Evolutionary conservation across 2,329 filamentous ascomycete genomes (phyloP).

Genomic region (Lachnellula subtilissima): DNA sequence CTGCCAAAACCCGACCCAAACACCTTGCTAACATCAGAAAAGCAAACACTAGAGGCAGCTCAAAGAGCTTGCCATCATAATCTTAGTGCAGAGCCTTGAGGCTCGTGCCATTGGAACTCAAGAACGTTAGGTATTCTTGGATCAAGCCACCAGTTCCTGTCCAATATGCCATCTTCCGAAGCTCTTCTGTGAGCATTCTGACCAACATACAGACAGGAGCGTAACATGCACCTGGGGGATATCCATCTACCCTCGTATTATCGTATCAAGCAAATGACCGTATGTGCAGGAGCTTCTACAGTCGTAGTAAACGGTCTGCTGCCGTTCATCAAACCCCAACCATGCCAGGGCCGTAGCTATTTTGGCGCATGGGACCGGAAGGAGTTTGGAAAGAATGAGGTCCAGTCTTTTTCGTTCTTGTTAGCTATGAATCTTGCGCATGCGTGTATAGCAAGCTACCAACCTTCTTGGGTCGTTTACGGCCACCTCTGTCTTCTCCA

Average conservation of each 20-base stretch:
- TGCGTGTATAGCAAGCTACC: slow-evolving; percentile 21
- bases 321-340: slow-evolving; percentile 43
- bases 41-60: slow-evolving; percentile 11
- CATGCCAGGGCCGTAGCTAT: slow-evolving; percentile 54
- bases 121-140: neutral
- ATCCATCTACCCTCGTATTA: neutral
- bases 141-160: neutral
- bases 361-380: slow-evolving; percentile 23
- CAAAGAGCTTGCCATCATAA: slow-evolving; percentile 4
- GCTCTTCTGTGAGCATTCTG: slow-evolving; percentile 5
- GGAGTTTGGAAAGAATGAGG: slow-evolving; percentile 24
- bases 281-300: neutral
- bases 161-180: slow-evolving; percentile 9
- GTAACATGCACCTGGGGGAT: neutral
- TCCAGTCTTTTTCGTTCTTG: slow-evolving; percentile 20
- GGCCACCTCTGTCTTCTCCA: slow-evolving; percentile 53
- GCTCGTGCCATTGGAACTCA: neutral
- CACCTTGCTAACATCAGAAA: slow-evolving; percentile 11
- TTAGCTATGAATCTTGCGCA: slow-evolving; percentile 20
- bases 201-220: neutral
- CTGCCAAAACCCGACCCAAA: neutral
- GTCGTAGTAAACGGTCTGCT: neutral
- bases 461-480: slow-evolving; percentile 65
- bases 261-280: neutral
- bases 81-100: neutral